phyloP scores from a whole-genome alignment of 768 basidiomycete genomes.

The Scleroderma citrinum region DNA sequence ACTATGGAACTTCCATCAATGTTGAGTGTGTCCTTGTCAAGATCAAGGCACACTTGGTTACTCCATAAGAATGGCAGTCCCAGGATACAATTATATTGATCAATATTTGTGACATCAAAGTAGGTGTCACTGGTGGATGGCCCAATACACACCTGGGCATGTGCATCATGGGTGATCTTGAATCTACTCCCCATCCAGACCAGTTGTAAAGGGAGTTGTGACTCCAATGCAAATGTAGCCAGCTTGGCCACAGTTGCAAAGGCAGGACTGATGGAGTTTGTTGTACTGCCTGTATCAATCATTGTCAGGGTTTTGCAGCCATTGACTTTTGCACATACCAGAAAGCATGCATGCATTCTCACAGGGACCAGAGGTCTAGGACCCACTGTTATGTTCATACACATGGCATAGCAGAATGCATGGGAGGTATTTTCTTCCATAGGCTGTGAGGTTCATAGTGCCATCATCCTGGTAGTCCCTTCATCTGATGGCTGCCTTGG shows the following conservation, averaged over 20 bases:
- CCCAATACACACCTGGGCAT: constrained; percentile 7
- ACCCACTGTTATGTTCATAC: no score
- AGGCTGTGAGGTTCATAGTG: not conserved
- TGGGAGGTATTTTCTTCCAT: no score
- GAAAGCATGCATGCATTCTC: no score
- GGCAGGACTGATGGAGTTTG: not conserved
- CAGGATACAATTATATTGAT: constrained; percentile 32
- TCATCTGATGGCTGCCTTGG: no score
- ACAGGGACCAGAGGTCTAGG: no score
- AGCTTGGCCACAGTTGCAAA: not conserved
- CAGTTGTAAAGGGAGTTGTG: constrained; percentile 23
- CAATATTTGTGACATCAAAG: constrained; percentile 32
- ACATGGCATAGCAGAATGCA: no score
- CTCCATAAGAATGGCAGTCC: constrained; percentile 15
- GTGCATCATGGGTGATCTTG: constrained; percentile 22
- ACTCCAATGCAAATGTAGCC: not conserved
- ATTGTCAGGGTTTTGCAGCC: not conserved
- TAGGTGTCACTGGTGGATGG: constrained; percentile 9
- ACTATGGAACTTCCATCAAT: no score
- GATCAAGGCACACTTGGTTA: no score
- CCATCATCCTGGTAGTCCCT: no score
- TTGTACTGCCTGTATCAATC: not conserved
- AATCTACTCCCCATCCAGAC: constrained; percentile 28
- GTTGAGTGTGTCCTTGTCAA: no score
- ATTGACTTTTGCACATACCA: not conserved